These are phyloP conservation scores for Kregervanrija pseudodelftensis DNA, from an alignment of 805 yeast species.

Conservation along the genomic window DNA sequence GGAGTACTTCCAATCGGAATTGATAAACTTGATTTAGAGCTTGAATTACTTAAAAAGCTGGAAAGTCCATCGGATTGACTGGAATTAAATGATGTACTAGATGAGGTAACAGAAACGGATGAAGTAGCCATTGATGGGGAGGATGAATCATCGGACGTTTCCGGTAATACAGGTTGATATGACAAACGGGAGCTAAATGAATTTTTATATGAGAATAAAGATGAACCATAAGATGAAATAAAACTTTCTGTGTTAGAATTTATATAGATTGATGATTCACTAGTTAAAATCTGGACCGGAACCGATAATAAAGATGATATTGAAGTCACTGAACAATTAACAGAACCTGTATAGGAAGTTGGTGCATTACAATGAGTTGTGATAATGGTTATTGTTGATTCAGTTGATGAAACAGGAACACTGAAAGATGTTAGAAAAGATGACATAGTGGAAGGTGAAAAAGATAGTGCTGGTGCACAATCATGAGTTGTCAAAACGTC, in stretches of 20 bases:
- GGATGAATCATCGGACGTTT: not conserved
- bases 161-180: too few species aligned
- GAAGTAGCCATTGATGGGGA: not conserved
- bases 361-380: not conserved
- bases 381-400: not conserved
- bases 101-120: not conserved
- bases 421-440: slow-evolving; percentile 1
- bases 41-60: not conserved
- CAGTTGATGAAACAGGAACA: not conserved
- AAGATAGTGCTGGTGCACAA: slow-evolving; percentile 1
- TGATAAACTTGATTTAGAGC: not conserved
- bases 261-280: not conserved
- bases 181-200: too few species aligned
- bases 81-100: not conserved
- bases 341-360: too few species aligned
- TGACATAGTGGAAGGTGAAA: slow-evolving; percentile 4
- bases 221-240: too few species aligned
- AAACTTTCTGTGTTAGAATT: not conserved
- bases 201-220: too few species aligned
- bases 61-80: not conserved
- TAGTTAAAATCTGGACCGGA: not conserved
- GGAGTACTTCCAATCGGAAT: not conserved
- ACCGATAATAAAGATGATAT: not conserved
- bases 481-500: not conserved
- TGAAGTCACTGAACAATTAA: too few species aligned